Base-by-base conservation (phyloP, 306 rosid species). In the Biancaea sappan region DNA sequence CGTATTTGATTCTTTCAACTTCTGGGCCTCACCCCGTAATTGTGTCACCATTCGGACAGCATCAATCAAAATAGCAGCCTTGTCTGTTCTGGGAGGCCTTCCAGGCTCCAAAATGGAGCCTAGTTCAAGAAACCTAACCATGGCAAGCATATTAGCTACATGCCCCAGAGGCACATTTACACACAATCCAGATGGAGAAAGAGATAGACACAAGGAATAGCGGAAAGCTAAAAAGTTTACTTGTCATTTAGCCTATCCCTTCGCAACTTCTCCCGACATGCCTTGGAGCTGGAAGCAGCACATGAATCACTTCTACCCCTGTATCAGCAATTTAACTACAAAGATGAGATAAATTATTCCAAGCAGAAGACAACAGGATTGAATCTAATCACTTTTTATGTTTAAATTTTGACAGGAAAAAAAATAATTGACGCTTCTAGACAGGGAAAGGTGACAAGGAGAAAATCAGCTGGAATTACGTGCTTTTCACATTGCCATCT, bases 221-320 rank as follows among this genome's bases (percentile, higher is more conserved):
- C 21, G 16, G 24, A 59, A 59, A 64, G 6, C 37, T 46, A 79
- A 48, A 60, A 67, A 6, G 0, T 71, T 66, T 90, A 92, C 99
- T 90, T 95, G 92, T 95, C 99, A 2, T 95, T 95, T 74, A 95
- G 96, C 82, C 81, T 92, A 68, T 92, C 99, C 81, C 99, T 90
- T 41, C 98, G 92, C 85, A 88, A 79, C 88, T 95, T 95, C 85
- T 95, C 99, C 78, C 99, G 81, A 74, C 98, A 90, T 41, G 99
- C 99, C 88, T 95, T 95, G 71, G 98, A 87, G 85, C 94, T 90
- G 44, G 98, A 41, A 51, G 80, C 86, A 83, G 88, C 73, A 75
- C 87, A 76, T 46, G 91, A 77, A 71, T 95, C 99, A 77, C 91
- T 71, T 82, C 98, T 83, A 52, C 71, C 92, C 92, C 99, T 95